Evolutionary conservation across 495 filamentous ascomycete genomes (phyloP).

Genomic region (Rhypophila decipiens): DNA sequence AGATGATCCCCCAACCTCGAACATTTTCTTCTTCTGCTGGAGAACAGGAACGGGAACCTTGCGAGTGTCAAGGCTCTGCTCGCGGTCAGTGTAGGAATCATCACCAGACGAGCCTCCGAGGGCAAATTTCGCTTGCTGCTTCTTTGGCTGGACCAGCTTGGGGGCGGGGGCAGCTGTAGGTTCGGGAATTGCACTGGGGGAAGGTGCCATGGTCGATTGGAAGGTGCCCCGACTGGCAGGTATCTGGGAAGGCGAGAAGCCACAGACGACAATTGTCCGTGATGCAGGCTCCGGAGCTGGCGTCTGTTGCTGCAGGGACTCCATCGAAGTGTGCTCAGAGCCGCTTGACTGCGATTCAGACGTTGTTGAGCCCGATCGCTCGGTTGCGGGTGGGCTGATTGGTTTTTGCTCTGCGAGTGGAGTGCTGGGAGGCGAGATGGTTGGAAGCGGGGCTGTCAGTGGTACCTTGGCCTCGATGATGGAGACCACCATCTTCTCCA

Average conservation of each 20-base stretch:
- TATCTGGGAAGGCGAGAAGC: conserved; percentile 75
- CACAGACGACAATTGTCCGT: conserved; percentile 70
- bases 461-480: conserved; percentile 76
- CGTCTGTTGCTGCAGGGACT: conserved; percentile 28
- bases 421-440: conserved; percentile 26
- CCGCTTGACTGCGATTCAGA: conserved; percentile 29
- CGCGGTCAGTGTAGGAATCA: conserved; percentile 36
- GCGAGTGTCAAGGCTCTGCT: conserved; percentile 41
- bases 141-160: conserved; percentile 42
- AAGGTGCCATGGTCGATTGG: conserved; percentile 18
- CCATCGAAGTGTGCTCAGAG: conserved; percentile 20
- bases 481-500: conserved; percentile 82
- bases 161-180: conserved; percentile 40
- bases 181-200: conserved; percentile 33
- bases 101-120: conserved; percentile 49
- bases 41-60: conserved; percentile 42
- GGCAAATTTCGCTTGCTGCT: conserved; percentile 48
- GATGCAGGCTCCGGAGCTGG: conserved; percentile 23
- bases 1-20: conserved; percentile 76
- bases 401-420: conserved; percentile 7
- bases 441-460: conserved; percentile 50
- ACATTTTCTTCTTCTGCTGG: conserved; percentile 62
- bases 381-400: conserved; percentile 22
- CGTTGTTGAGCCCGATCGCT: conserved; percentile 31
- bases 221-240: conserved; percentile 49